Base-by-base conservation (phyloP, 495 filamentous ascomycete species). In the Trichoderma virens region DNA sequence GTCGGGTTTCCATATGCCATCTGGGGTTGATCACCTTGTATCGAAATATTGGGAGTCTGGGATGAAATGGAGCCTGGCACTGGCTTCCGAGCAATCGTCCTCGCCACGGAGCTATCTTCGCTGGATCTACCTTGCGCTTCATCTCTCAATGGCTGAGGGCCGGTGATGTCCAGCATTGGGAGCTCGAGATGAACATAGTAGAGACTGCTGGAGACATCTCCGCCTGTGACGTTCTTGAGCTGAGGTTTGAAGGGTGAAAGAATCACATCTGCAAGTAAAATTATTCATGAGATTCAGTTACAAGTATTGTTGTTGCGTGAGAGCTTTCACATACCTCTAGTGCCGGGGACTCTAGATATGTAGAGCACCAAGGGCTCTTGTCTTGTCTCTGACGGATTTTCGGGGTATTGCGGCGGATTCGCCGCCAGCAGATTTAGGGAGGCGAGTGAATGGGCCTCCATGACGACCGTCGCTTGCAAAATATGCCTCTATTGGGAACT, bases 291-390 rank as follows among this genome's bases (percentile, higher is more conserved):
- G 67, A 30, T 47, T 27, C 30, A 14, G 60, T 45, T 39, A 7
- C 65, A n/a, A 59, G 3, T 38, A 27, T 56, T n/a, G n/a, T n/a
- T n/a, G n/a, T n/a, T n/a, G n/a, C 64, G 43, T 11, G 60, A 47
- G 39, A 43, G n/a, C 59, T 28, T 16, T 25, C 16, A 28, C 34
- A 38, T 79, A 93, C 92, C 92, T 86, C 85, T 85, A 66, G 88
- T 96, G 16, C 94, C 93, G 2, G 93, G 93, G 0, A 98, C 93
- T 64, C 92, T 81, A 13, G 92, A 92, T 66, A 98, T 95, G 71
- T 98, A 98, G 27, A 98, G 79, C 3, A 86, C 84, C 45, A 98
- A 74, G 8, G 89, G 86, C 41, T 89, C 82, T 62, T 85, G 81
- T 65, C 76, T 79, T 64, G 79, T 74, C 66, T 87, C 84, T 13